Conservation (phyloP, 192 early-diverging fungal genomes). For the Podila verticillata region DNA sequence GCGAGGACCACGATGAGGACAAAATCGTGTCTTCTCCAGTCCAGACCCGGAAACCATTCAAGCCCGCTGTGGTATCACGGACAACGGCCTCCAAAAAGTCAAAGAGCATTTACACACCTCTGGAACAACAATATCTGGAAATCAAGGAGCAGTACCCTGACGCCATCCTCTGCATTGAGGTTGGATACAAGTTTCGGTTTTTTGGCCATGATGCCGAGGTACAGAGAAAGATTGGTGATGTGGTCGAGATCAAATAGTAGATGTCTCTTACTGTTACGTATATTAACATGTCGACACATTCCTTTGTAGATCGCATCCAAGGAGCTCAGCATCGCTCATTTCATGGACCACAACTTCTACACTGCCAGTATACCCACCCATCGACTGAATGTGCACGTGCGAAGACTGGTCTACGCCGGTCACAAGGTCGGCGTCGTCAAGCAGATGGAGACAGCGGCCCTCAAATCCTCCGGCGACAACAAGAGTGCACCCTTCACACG, state of each 20-base stretch:
- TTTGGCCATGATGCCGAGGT: constrained; percentile 90
- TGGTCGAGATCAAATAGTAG: too few species aligned
- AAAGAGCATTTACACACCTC: constrained; percentile 74
- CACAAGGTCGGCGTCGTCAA: constrained; percentile 88
- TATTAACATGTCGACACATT: neutral
- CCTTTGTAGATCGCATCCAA: constrained; percentile 70
- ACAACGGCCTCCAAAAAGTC: constrained; percentile 10
- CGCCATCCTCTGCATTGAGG: constrained; percentile 84
- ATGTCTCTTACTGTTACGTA: neutral
- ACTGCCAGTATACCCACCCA: constrained; percentile 84
- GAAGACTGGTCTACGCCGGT: constrained; percentile 80
- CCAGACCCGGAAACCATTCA: neutral
- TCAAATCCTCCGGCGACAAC: constrained; percentile 81
- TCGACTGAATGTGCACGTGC: constrained; percentile 83
- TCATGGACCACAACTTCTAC: constrained; percentile 79
- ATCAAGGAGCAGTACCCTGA: constrained; percentile 77
- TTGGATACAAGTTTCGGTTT: constrained; percentile 95
- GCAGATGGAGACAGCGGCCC: constrained; percentile 87
- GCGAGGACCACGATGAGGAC: constrained; percentile 4
- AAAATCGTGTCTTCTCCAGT: too few species aligned
- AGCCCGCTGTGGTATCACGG: neutral
- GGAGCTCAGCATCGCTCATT: constrained; percentile 84
- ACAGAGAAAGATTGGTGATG: constrained; percentile 8
- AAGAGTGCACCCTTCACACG: constrained; percentile 72
- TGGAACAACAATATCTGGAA: constrained; percentile 85